Conservation (phyloP, 495 filamentous ascomycete genomes). For the Neurospora sp. region DNA sequence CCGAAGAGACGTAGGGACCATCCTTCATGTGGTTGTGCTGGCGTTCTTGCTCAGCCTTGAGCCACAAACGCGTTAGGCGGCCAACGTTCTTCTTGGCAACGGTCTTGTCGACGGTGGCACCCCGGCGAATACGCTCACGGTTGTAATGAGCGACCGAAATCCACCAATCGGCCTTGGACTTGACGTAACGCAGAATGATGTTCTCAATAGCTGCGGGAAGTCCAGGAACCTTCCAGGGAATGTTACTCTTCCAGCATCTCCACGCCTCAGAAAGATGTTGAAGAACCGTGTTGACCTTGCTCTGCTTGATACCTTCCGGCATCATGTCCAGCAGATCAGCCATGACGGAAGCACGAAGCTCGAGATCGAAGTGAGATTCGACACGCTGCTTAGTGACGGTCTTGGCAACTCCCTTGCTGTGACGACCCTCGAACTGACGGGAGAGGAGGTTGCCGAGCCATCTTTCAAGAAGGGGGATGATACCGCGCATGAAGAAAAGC, state of each 20-base stretch:
- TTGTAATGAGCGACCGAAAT: constrained; percentile 98
- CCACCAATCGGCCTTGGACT: constrained; percentile 99
- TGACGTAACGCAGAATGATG: constrained; percentile 95
- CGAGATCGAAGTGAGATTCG: constrained; percentile 96
- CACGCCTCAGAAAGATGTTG: constrained; percentile 97
- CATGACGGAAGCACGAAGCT: constrained; percentile 97
- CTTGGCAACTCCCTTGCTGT: constrained; percentile 98
- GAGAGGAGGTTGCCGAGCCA: constrained; percentile 97
- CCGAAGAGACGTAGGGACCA: constrained; percentile 94
- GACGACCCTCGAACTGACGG: constrained; percentile 95
- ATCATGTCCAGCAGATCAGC: constrained; percentile 99
- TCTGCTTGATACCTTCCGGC: constrained; percentile 99
- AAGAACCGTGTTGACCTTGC: constrained; percentile 96
- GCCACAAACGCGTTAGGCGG: constrained; percentile 87
- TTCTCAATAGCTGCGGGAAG: constrained; percentile 96
- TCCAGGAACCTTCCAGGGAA: constrained; percentile 98
- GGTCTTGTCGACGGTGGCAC: constrained; percentile 96
- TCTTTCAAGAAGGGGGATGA: constrained; percentile 90
- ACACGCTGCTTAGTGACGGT: constrained; percentile 99
- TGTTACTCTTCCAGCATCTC: constrained; percentile 99
- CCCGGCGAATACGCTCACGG: constrained; percentile 87
- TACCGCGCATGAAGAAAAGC: constrained; percentile 99
- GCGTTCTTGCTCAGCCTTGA: constrained; percentile 96
- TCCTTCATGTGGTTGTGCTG: constrained; percentile 99
- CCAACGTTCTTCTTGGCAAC: constrained; percentile 99